Conservation (phyloP, 2,329 filamentous ascomycete genomes). For the Stemphylium beticola region DNA sequence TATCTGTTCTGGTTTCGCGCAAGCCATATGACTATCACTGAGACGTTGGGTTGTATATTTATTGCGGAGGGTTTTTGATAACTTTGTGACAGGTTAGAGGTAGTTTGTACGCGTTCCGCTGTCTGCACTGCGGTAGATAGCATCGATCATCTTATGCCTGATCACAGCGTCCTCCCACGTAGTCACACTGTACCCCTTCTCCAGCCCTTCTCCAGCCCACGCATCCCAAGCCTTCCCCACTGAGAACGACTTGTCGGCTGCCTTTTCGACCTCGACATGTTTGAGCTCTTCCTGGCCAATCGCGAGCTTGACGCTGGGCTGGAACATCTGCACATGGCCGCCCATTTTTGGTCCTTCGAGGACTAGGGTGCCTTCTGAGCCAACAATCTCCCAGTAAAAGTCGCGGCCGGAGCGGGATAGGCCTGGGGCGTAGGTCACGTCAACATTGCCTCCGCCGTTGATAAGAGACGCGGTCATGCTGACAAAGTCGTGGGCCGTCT, state of each 20-base stretch:
- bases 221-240: conserved; percentile 63
- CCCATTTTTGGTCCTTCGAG: conserved; percentile 31
- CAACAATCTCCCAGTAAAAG: conserved; percentile 48
- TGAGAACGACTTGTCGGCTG: conserved; percentile 53
- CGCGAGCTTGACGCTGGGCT: conserved; percentile 42
- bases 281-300: conserved; percentile 45
- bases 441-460: conserved; percentile 32
- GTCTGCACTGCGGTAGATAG: conserved; percentile 42
- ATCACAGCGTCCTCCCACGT: conserved; percentile 45
- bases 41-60: no score
- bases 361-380: conserved; percentile 45
- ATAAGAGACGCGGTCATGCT: conserved; percentile 29
- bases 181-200: conserved; percentile 32
- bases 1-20: conserved; percentile 6
- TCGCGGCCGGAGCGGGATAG: conserved; percentile 28
- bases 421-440: conserved; percentile 31
- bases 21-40: not conserved
- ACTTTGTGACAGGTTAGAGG: conserved; percentile 11
- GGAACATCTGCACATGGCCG: conserved; percentile 53
- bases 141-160: conserved; percentile 47
- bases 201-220: conserved; percentile 51
- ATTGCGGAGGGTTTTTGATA: no score
- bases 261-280: conserved; percentile 58
- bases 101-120: conserved; percentile 40
- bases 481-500: conserved; percentile 39